These are phyloP conservation scores for Trametes pubescens DNA, from an alignment of 1,284 basidiomycete genomes.

Conservation along the genomic window DNA sequence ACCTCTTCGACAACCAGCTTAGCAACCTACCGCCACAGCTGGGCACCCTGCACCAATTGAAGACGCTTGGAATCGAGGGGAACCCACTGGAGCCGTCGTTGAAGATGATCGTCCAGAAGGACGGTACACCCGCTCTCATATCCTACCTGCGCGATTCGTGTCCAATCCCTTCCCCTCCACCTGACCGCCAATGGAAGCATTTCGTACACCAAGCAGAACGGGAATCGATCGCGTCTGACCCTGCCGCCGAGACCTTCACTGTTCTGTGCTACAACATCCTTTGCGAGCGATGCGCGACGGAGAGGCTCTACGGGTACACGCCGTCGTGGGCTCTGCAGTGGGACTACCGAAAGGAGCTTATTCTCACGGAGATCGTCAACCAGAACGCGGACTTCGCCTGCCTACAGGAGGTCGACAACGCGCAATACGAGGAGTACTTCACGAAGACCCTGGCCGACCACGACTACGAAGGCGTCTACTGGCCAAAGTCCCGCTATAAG, in stretches of 20 bases:
- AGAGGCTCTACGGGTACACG: slow-evolving; percentile 95
- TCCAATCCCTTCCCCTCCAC: slow-evolving; percentile 84
- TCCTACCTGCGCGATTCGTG: slow-evolving; percentile 90
- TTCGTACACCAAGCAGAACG: slow-evolving; percentile 78
- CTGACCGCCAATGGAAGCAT: slow-evolving; percentile 84
- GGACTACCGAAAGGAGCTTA: slow-evolving; percentile 94
- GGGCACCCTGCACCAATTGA: slow-evolving; percentile 92
- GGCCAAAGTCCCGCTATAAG: slow-evolving; percentile 94
- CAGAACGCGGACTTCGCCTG: slow-evolving; percentile 93
- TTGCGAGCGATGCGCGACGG: slow-evolving; percentile 91
- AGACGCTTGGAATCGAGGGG: slow-evolving; percentile 94
- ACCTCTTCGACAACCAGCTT: slow-evolving; percentile 96
- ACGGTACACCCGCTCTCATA: slow-evolving; percentile 90
- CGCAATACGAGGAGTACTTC: slow-evolving; percentile 96
- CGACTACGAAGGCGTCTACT: slow-evolving; percentile 93
- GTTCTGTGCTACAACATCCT: slow-evolving; percentile 95
- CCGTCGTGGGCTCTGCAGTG: slow-evolving; percentile 96
- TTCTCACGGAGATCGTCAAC: slow-evolving; percentile 87
- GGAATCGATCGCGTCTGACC: slow-evolving; percentile 62
- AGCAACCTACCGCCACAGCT: slow-evolving; percentile 87
- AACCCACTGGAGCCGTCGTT: slow-evolving; percentile 89
- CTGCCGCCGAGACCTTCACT: slow-evolving; percentile 77
- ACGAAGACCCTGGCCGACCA: slow-evolving; percentile 76
- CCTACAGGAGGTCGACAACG: slow-evolving; percentile 93
- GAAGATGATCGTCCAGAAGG: slow-evolving; percentile 88